Evolutionary conservation across 371 early-diverging fungal genomes (phyloP), one percentile per base, ranked within the genome.

Genomic region (Gilbertella persicaria): DNA sequence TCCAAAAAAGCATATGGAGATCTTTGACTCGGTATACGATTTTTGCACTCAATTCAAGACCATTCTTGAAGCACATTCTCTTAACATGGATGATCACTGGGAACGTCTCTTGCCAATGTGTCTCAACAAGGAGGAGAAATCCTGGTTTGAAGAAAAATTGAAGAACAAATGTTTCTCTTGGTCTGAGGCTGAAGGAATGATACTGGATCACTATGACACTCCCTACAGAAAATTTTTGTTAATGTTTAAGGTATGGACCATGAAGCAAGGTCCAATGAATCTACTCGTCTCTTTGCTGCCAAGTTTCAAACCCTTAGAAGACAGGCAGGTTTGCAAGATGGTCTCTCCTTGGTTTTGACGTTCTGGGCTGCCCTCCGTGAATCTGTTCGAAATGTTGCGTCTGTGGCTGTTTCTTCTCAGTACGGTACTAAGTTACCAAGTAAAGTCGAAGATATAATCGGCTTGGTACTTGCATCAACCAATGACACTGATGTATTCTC

Each of bases 21-120:
- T n/a, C n/a, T n/a, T n/a, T n/a, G n/a, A n/a, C n/a, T n/a, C n/a
- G n/a, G n/a, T n/a, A n/a, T n/a, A n/a, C n/a, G n/a, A n/a, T n/a
- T n/a, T n/a, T n/a, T n/a, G n/a, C n/a, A n/a, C n/a, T n/a, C n/a
- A n/a, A n/a, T n/a, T n/a, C n/a, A n/a, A n/a, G n/a, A n/a, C n/a
- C n/a, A n/a, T n/a, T n/a, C n/a, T n/a, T n/a, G n/a, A n/a, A n/a
- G n/a, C n/a, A n/a, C n/a, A n/a, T n/a, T n/a, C n/a, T n/a, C n/a
- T n/a, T n/a, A n/a, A n/a, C n/a, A n/a, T n/a, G n/a, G n/a, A n/a
- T n/a, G n/a, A n/a, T n/a, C n/a, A n/a, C n/a, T n/a, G n/a, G n/a
- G n/a, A 51, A 51, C 23, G 51, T 6, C 50, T 51, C 2, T 16
- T 51, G 1, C 51, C 51, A 7, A 5, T 51, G 23, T 51, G n/a